Evolutionary conservation across 495 filamentous ascomycete genomes (phyloP), one percentile per base, ranked within the genome.

Genomic region (Tricharina praecox): DNA sequence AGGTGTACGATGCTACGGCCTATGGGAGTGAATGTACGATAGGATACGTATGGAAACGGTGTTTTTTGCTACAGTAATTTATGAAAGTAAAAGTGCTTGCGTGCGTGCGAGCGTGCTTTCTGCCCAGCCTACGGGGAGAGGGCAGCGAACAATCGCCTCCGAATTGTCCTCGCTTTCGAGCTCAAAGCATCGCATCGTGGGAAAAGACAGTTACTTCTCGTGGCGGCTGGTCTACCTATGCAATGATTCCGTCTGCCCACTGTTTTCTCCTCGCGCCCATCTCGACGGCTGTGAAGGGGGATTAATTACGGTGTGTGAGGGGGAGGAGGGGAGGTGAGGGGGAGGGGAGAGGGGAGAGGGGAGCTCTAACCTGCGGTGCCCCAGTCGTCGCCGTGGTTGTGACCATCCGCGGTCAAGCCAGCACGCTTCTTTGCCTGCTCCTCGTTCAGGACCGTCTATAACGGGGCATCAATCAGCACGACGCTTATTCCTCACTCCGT

Each of bases 351-450:
- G 16, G 16, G n/a, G n/a, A n/a, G n/a, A n/a, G n/a, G 7, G 28
- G 28, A 5, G 28, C 13, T 32, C 28, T 32, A 68, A 38, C 74
- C 75, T 26, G 72, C 75, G 59, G 67, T 68, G 10, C 84, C 85
- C 84, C 83, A 90, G 61, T 90, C 84, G 60, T 88, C 82, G 19
- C 82, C 85, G 63, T 88, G 83, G 63, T 86, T 88, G 56, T 88
- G 83, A 46, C 73, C 68, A 42, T 68, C 70, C 1, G 58, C 58
- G 1, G 66, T 71, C 43, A 93, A 59, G 2, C 90, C 90, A n/a
- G 90, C 90, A 51, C 90, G 72, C 34, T 78, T 78, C 68, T 76
- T 68, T 8, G 81, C 90, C 62, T 97, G 90, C 53, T 88, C 78
- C 61, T 95, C 87, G 34, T 61, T 82, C 50, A 97, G 64, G 32